Evolutionary conservation across 1,139 yeast species (phyloP).

Genomic region (Diutina mesorugosa): DNA sequence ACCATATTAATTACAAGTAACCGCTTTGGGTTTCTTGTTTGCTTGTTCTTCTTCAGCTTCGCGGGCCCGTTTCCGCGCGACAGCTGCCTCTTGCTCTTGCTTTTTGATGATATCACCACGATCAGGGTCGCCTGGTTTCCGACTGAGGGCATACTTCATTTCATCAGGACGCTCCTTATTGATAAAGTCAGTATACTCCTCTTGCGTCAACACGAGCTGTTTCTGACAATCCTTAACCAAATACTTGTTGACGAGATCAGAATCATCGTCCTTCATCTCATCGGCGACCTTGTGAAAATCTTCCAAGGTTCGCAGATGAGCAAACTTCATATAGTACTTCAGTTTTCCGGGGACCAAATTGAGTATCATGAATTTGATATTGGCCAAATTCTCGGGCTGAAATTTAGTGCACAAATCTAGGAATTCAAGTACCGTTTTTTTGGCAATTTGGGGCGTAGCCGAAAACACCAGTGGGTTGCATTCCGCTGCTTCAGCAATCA

Average conservation of each 20-base stretch:
- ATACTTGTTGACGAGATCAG: constrained; percentile 9
- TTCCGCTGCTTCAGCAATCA: constrained; percentile 92
- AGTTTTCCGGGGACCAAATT: constrained; percentile 76
- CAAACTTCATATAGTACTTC: constrained; percentile 41
- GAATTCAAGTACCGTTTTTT: constrained; percentile 40
- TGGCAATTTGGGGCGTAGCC: constrained; percentile 40
- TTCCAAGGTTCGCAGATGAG: constrained; percentile 42
- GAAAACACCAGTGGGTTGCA: constrained; percentile 67
- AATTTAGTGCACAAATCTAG: constrained; percentile 37
- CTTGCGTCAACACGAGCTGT: not conserved
- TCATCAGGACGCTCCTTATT: not conserved
- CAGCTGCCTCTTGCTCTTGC: not conserved
- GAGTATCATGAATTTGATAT: constrained; percentile 68
- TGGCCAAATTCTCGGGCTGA: constrained; percentile 29
- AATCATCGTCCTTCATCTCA: constrained; percentile 8
- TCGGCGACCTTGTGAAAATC: constrained; percentile 21
- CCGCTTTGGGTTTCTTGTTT: not conserved
- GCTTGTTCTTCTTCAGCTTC: not conserved
- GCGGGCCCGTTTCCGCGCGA: not conserved
- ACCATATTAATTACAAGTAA: not conserved
- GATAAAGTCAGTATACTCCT: not conserved
- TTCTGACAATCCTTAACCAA: not conserved
- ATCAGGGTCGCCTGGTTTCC: not conserved
- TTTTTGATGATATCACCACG: not conserved
- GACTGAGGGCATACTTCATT: not conserved